Base-by-base conservation (phyloP, 2,329 filamentous ascomycete species). In the Aspergillus glaucus region DNA sequence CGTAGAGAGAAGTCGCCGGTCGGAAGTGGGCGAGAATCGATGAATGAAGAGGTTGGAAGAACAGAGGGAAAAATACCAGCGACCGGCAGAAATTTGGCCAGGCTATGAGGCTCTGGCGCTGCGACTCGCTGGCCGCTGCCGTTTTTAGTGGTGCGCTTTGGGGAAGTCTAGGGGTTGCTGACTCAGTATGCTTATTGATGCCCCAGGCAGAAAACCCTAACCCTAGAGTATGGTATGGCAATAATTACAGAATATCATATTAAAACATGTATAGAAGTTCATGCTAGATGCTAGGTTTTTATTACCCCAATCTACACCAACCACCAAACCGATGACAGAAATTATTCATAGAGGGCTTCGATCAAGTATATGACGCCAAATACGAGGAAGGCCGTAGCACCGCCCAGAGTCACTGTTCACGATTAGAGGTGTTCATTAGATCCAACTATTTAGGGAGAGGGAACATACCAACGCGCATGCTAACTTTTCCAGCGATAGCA, bases 301-400 rank as follows among this genome's bases (percentile, higher is more conserved):
- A 12, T 30, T 5, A 30, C 26, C 10, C 26, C 26, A 30, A 12
- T 30, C 26, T 30, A 30, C 26, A 30, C 9, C 26, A 30, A 30
- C 9, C 26, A 34, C 12, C n/a, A 36, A 45, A 32, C 22, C 26
- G 21, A 28, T 47, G 28, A 24, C 22, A 17, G 40, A 48, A 44
- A 30, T 24, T 34, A 34, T 58, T 67, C 75, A 62, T 79, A 83
- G 48, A 91, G 73, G 12, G 86, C 86, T 70, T 97, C 92, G 52
- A 91, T 75, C 34, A 95, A 73, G 71, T 98, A 98, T 58, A 98
- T 91, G 59, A 95, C 71, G 52, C 90, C 92, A 65, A 98, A 98
- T 26, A 90, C 71, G 43, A 97, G 75, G 74, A 98, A 98, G 14
- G 92, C 90, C 49, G 87, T 73, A 6, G 93, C 92, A 51, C 93